phyloP scores from a whole-genome alignment of 768 basidiomycete species.

The Termitomyces sp. region DNA sequence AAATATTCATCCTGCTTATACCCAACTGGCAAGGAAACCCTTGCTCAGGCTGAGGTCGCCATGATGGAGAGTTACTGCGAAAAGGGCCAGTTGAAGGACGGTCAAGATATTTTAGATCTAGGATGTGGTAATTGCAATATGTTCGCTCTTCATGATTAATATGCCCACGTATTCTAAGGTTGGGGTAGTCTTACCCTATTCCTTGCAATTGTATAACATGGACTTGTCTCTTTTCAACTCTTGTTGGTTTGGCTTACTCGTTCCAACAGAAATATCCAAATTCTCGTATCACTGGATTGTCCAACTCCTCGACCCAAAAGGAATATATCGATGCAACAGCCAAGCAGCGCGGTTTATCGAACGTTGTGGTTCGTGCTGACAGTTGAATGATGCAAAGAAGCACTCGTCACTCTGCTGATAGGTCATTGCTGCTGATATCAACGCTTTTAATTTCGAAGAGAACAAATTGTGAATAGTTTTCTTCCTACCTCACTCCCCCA shows the following conservation, averaged over 20 bases:
- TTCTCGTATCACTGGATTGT: neutral
- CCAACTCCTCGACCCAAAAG: neutral
- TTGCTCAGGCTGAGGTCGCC: conserved; percentile 57
- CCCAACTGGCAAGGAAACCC: conserved; percentile 50
- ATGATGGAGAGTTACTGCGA: conserved; percentile 66
- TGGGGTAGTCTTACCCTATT: neutral
- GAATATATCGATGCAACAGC: neutral
- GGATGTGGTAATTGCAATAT: conserved; percentile 46
- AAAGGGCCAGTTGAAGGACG: conserved; percentile 57
- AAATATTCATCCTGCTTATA: conserved; percentile 68
- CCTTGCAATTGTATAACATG: neutral
- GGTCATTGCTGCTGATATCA: neutral
- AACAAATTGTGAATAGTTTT: neutral
- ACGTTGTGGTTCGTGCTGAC: neutral
- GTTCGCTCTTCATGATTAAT: neutral
- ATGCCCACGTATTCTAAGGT: neutral
- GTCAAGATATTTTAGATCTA: conserved; percentile 58
- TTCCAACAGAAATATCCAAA: neutral
- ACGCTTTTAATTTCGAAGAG: neutral
- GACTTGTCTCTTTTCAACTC: neutral
- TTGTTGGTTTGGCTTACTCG: neutral
- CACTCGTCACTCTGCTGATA: neutral
- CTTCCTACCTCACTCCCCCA: neutral
- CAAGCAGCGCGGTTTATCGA: neutral
- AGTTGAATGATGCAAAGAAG: neutral